These are phyloP conservation scores for Tulasnella sp. DNA, from an alignment of 768 basidiomycete genomes.

Conservation along the genomic window DNA sequence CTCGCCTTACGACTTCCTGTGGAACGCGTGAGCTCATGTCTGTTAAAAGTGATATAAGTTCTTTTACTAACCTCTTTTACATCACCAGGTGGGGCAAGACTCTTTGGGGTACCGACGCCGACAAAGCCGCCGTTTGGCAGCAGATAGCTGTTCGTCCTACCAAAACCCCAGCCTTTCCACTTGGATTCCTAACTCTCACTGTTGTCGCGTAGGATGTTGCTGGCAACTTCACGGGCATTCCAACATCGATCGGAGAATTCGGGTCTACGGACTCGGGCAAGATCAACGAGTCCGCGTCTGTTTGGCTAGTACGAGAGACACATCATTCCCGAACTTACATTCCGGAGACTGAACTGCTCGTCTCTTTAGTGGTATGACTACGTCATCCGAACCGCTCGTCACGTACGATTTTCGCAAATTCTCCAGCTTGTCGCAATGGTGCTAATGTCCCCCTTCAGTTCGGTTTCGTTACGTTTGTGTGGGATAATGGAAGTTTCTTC, in stretches of 20 bases:
- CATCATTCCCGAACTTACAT: background rate
- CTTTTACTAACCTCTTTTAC: background rate
- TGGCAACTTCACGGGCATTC: slow-evolving; percentile 14
- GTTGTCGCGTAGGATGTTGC: slow-evolving; percentile 3
- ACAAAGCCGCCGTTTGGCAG: slow-evolving; percentile 1
- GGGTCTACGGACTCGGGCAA: background rate
- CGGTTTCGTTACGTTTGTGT: slow-evolving; percentile 7
- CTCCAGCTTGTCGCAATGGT: background rate
- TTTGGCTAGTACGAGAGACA: background rate
- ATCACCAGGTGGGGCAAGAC: slow-evolving; percentile 7
- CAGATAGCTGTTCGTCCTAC: background rate
- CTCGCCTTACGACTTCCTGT: slow-evolving; percentile 8
- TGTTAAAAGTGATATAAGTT: background rate
- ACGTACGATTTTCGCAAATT: background rate
- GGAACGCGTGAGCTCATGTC: background rate
- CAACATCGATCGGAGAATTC: slow-evolving; percentile 7
- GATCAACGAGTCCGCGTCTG: slow-evolving; percentile 1
- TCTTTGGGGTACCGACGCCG: background rate
- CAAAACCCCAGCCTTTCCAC: background rate
- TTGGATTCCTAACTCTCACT: background rate
- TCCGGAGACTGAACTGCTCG: background rate
- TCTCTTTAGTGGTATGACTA: slow-evolving; percentile 11
- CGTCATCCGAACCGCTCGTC: slow-evolving; percentile 12
- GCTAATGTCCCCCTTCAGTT: background rate
- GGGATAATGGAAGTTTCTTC: slow-evolving; percentile 20